Base-by-base conservation (phyloP, 2,329 filamentous ascomycete genomes). In the Escovopsis sp. region DNA sequence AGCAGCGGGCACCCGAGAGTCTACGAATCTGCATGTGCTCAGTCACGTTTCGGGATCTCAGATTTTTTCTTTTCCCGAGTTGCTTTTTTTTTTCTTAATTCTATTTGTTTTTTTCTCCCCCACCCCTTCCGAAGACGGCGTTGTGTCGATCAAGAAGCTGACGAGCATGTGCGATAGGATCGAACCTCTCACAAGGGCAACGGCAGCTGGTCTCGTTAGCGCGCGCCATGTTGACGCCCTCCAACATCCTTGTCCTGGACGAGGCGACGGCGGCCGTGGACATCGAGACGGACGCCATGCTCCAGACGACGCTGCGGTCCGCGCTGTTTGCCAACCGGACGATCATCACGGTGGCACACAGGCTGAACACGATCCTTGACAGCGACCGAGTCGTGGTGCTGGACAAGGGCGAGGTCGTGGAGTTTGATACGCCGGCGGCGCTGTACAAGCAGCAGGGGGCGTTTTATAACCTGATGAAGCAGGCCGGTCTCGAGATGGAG, bases 311-410 rank as follows among this genome's bases (percentile, higher is more conserved):
- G 24, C 65, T 81, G 42, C 71, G 77, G 30, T 73, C 72, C 31
- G 71, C 74, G 16, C 59, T 80, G 13, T 98, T 98, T 65, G 73
- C 80, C 47, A 86, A 95, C 62, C 79, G 86, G 41, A 98, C 91
- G 32, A 96, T 98, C 61, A 94, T 98, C 61, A 98, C 91, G 1
- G 94, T 98, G 54, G 91, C 91, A 24, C 91, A 98, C 66, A 81
- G 91, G 42, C 94, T 98, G 67, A 96, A 96, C 66, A 98, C 91
- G 10, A 96, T 98, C 53, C 72, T 98, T 27, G 78, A 82, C 59
- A 76, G 72, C 46, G 89, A 98, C 64, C 78, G 88, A 39, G 91
- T 98, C 47, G 80, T 98, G 31, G 91, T 98, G 39, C 74, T 98
- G 6, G 87, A 96, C 57, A 82, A 83, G 61, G 91, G 91, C 35